Base-by-base conservation (phyloP, 2,329 filamentous ascomycete species). In the Grosmannia penicillata region DNA sequence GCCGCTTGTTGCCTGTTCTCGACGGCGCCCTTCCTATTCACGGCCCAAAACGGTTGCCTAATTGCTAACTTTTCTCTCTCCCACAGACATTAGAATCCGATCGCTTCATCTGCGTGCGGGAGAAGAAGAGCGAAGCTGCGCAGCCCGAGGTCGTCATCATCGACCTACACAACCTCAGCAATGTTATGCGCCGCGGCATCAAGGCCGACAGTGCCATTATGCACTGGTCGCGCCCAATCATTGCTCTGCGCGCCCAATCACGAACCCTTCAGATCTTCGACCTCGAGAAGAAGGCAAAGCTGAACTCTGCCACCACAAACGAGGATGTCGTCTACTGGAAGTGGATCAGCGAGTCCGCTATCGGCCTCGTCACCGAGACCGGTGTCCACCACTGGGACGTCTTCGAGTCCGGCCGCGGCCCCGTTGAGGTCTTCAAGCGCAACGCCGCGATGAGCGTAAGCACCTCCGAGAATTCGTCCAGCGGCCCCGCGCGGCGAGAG, bases 151-250 rank as follows among this genome's bases (percentile, higher is more conserved):
- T 98, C 48, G 82, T 98, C 62, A 98, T 98, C 59, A 69, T 98
- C 64, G 84, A 98, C 62, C 80, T 98, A 56, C 95, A 96, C 65
- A 93, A 95, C 65, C 78, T 78, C 66, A 95, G 94, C 75, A 89
- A 91, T 68, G 78, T 95, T 59, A 91, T 85, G 51, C 81, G 83
- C 54, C 77, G 89, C 57, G 85, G 89, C 35, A 98, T 98, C 69
- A 96, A 94, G 70, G 91, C 91, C 55, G 91, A 98, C 66, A 96
- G 87, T 75, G 91, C 93, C 53, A 94, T 98, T 58, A 96, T 98
- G 91, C 91, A 98, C 74, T 94, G 85, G 84, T 80, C 73, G 51
- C 83, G 81, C 58, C 85, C 94, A 60, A 84, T 98, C 58, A 96
- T 98, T 55, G 91, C 93, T 46, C 74, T 98, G 50, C 94, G 93